Conservation (phyloP, 345 rosid genomes). For the Crucihimalaya himalaica region DNA sequence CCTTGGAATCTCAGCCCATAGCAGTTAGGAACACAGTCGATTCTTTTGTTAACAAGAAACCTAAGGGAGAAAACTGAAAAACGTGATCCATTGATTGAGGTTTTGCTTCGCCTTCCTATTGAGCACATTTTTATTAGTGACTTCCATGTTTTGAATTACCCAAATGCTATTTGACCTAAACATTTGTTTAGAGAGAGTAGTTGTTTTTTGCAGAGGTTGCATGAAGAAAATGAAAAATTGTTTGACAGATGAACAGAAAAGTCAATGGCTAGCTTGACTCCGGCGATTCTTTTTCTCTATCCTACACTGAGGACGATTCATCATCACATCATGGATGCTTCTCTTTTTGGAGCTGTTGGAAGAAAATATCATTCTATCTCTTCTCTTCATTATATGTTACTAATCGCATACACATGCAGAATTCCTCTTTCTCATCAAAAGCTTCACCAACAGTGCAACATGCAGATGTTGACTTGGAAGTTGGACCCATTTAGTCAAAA, state of each 20-base stretch:
- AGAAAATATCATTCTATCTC: not conserved
- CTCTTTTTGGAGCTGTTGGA: conserved; percentile 11
- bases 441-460: conserved; percentile 53
- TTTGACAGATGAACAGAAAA: conserved; percentile 97
- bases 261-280: conserved; percentile 63
- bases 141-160: not conserved
- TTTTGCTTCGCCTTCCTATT: conserved; percentile 32
- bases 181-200: conserved; percentile 30
- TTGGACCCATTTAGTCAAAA: conserved; percentile 3
- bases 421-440: conserved; percentile 58
- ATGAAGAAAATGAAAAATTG: conserved; percentile 96
- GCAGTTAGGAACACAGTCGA: conserved; percentile 58
- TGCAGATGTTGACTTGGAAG: conserved; percentile 46
- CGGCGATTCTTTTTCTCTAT: conserved; percentile 51
- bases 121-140: conserved; percentile 6
- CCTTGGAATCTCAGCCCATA: conserved; percentile 48
- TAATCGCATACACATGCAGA: conserved; percentile 5
- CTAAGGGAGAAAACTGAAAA: conserved; percentile 95
- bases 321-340: not conserved
- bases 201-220: conserved; percentile 70
- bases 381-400: conserved; percentile 3
- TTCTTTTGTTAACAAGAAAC: conserved; percentile 88
- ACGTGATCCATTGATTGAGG: conserved; percentile 97
- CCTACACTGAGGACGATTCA: conserved; percentile 11
- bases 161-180: conserved; percentile 1